Evolutionary conservation across 192 early-diverging fungal species (phyloP), one percentile per base, ranked within the genome.

Genomic region (Coemansia sp.): DNA sequence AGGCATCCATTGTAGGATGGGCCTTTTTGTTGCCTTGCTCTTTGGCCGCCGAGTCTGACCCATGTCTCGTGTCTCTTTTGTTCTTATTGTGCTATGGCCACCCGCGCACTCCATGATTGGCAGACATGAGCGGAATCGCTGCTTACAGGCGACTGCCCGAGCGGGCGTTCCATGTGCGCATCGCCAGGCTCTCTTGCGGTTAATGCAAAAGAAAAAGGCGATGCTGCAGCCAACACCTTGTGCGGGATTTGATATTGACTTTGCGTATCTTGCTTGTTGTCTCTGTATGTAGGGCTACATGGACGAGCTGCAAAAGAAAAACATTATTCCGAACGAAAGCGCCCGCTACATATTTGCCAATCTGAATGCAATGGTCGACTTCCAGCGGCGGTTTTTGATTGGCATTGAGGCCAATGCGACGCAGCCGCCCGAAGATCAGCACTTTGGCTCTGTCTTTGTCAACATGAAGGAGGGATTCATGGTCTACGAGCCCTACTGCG

Each of bases 371-470:
- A 76, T 99, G n/a, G 83, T 97, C 17, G 95, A 99, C 58, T 97
- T 97, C 45, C 93, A 97, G 74, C 85, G 94, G 17, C 83, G 94
- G 33, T 97, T 99, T 58, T 74, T 99, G 59, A 85, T 97, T 39
- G 82, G 83, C 30, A 68, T 99, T 63, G 96, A 99, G 78, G 82
- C 87, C 26, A 80, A 90, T 21, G 82, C 84, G 18, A 80, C 83
- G 19, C 80, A 83, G 53, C 43, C 83, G 22, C 60, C 87, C 15
- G 68, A 82, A 36, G 93, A 99, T 36, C 94, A 99, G 65, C 79
- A 88, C 34, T 85, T 97, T 74, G 96, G 96, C 22, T 79, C 75
- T 11, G 74, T 96, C 11, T 98, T 97, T 58, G 51, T 87, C n/a
- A 76, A 83, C 63, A 88, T 87, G 78, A 86, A 87, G 56, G 86